Conservation (phyloP, 257 asterid genomes). For the Forsythia viridissima region DNA sequence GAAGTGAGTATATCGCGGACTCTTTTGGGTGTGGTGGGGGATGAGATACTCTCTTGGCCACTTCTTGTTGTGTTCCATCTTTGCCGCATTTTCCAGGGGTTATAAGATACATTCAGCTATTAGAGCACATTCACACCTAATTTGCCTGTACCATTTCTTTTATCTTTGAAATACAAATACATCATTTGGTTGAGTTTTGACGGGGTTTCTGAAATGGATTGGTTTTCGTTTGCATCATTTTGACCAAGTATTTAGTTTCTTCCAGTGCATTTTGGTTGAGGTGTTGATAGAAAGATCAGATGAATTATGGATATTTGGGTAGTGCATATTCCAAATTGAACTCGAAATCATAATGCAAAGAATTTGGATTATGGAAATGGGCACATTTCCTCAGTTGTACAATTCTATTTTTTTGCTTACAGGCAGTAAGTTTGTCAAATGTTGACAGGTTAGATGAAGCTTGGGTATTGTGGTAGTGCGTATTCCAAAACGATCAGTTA, state of each 20-base stretch:
- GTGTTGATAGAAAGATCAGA: not conserved
- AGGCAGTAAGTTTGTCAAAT: not conserved
- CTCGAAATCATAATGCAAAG: not conserved
- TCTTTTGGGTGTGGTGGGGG: not conserved
- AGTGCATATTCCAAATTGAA: not conserved
- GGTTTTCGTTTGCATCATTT: no score
- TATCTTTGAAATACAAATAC: no score
- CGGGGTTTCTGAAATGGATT: no score
- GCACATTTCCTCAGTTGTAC: not conserved
- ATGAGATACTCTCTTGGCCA: not conserved
- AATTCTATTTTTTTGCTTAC: not conserved
- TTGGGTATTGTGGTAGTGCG: not conserved
- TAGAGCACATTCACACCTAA: not conserved
- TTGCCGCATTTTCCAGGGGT: not conserved
- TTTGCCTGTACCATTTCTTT: not conserved
- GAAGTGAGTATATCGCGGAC: conserved; percentile 34
- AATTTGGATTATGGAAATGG: not conserved
- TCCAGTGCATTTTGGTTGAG: not conserved
- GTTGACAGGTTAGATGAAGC: not conserved
- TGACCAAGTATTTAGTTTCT: not conserved
- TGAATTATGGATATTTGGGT: not conserved
- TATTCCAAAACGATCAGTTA: not conserved
- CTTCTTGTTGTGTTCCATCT: not conserved
- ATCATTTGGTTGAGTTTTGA: no score
- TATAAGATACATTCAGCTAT: not conserved